Evolutionary conservation across 768 basidiomycete genomes (phyloP).

Genomic region (Rhodotorula paludigena): DNA sequence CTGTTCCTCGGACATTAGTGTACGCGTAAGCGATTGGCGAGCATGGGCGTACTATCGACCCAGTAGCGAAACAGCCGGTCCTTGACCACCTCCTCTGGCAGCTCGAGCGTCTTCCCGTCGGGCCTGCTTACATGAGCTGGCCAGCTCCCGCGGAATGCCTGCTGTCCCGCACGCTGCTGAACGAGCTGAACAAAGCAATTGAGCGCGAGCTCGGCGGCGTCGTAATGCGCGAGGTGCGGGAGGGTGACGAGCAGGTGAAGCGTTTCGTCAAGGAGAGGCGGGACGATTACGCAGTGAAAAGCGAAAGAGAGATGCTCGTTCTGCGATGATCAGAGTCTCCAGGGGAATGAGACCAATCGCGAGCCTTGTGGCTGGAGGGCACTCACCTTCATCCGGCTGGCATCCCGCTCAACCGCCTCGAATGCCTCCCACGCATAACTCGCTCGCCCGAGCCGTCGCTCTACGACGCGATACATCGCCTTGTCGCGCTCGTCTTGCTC

Average conservation of each 20-base stretch:
- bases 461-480: neutral
- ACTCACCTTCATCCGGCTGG: neutral
- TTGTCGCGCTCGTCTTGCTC: neutral
- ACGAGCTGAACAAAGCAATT: conserved; percentile 9
- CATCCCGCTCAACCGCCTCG: neutral
- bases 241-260: neutral
- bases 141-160: neutral
- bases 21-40: neutral
- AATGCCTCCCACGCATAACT: neutral
- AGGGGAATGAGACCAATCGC: neutral
- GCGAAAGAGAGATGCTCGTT: conserved; percentile 2
- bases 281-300: neutral
- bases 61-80: conserved; percentile 3
- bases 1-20: neutral
- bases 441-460: neutral
- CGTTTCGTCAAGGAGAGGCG: neutral
- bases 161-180: neutral
- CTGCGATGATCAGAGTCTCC: neutral
- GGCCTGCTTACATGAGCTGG: neutral
- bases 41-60: neutral
- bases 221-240: neutral
- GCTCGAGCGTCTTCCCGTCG: neutral
- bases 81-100: conserved; percentile 7
- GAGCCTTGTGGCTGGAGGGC: no score
- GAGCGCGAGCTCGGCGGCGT: conserved; percentile 7